Evolutionary conservation across 2,329 filamentous ascomycete genomes (phyloP), one percentile per base, ranked within the genome.

Genomic region (Penicillium occitanis): DNA sequence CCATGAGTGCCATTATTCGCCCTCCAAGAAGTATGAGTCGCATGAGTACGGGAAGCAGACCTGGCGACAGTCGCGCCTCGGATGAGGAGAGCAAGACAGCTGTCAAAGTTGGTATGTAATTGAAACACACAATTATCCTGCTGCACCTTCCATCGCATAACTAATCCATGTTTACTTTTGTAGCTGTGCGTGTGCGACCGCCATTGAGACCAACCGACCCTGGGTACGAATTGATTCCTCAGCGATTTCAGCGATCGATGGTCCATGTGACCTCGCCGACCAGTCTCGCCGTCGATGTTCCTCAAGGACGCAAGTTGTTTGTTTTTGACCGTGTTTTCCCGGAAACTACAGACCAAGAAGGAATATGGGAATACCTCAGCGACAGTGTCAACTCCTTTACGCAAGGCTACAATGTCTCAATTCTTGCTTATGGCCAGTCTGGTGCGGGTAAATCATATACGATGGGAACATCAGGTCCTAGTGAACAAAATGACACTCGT

Each of bases 401-500:
- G 1, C 92, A 97, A 75, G 95, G 95, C 64, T 99, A 98, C 86
- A 99, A 99, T 87, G 95, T 99, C 66, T 99, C 95, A 3, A 88
- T 99, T 60, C 83, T 99, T 72, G 95, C 95, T 58, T 99, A 99
- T 74, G 95, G 95, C 70, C 95, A 99, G 82, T 99, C 95, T 33
- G 95, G 95, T 65, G 93, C 95, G 11, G 95, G 95, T 72, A 99
- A 99, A 81, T 98, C 94, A 2, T 98, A 96, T 76, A 99, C 95
- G 0, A 99, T 99, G 95, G 95, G 95, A 66, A 99, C 95, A 0
- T 93, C 94, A 0, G 93, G 93, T 4, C 92, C 93, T 1, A 79
- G 79, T 25, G 93, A 97, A 73, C 90, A 96, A 74, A 84, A 82
- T 30, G 85, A 94, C 72, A 70, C 84, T 35, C 86, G 90, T 7